Percentiles rank a stretch among this genome's conserved stretches.
Evolutionary conservation across 2,329 filamentous ascomycete genomes (phyloP).

Genomic region (Neonectria punicea): DNA sequence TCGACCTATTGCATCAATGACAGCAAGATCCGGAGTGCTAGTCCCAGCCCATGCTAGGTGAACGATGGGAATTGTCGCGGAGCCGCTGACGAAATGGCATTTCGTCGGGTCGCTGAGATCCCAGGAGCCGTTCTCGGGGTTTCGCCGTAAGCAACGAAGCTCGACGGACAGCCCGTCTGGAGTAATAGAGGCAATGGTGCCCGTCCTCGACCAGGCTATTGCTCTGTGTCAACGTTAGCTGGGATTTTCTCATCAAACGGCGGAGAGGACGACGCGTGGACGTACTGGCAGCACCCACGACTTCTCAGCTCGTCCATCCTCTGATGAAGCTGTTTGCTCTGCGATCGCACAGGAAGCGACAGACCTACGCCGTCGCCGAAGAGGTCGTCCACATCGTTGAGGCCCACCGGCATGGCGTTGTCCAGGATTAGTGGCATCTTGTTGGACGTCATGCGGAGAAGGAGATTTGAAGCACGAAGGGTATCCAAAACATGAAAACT

Average conservation of each 20-base stretch:
- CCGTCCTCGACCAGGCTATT: constrained; percentile 88
- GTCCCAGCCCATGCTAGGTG: constrained; percentile 85
- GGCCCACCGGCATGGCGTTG: constrained; percentile 58
- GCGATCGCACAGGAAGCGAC: constrained; percentile 59
- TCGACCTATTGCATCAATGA: constrained; percentile 82
- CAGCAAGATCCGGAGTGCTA: constrained; percentile 80
- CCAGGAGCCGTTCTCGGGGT: constrained; percentile 78
- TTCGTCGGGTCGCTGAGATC: constrained; percentile 77
- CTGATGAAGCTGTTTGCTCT: constrained; percentile 72
- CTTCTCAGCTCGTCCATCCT: constrained; percentile 80
- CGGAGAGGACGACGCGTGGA: constrained; percentile 9
- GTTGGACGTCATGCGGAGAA: constrained; percentile 48
- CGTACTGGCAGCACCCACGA: constrained; percentile 85
- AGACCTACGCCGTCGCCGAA: constrained; percentile 77
- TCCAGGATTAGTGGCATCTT: constrained; percentile 58
- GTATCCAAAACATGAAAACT: constrained; percentile 27
- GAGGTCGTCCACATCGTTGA: constrained; percentile 76
- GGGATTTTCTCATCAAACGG: background rate
- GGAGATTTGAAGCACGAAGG: constrained; percentile 31
- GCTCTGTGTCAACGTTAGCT: constrained; percentile 61
- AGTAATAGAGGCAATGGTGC: constrained; percentile 85
- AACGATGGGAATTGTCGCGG: constrained; percentile 74
- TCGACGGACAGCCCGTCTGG: constrained; percentile 76
- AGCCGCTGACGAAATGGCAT: constrained; percentile 68
- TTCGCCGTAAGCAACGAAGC: constrained; percentile 77